Conservation (phyloP, 768 basidiomycete genomes). For the Lyophyllum decastes region DNA sequence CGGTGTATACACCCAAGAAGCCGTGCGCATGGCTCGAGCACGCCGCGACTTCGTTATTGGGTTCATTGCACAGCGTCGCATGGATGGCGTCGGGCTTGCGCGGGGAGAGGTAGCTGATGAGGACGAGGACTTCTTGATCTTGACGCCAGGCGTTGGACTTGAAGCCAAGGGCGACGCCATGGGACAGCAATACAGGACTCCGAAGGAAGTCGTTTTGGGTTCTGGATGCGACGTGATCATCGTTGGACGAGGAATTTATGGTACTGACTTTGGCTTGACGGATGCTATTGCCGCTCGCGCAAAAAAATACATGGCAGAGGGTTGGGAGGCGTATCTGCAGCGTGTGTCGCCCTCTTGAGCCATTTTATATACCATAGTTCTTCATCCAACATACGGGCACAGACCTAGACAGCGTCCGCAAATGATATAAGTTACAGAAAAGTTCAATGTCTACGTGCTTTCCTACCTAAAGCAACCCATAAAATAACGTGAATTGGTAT, state of each 20-base stretch:
- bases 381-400: not conserved
- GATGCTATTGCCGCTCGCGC: slow-evolving; percentile 62
- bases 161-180: slow-evolving; percentile 77
- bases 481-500: slow-evolving; percentile 1
- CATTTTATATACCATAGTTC: not conserved
- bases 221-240: slow-evolving; percentile 95
- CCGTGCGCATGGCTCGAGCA: slow-evolving; percentile 85
- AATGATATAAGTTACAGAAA: not conserved
- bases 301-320: slow-evolving; percentile 80
- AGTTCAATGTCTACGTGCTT: not conserved
- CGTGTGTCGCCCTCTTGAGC: slow-evolving; percentile 33
- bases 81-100: slow-evolving; percentile 64
- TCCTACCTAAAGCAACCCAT: not conserved
- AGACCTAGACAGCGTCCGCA: not conserved
- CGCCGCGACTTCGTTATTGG: slow-evolving; percentile 91
- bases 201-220: slow-evolving; percentile 76
- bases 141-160: slow-evolving; percentile 92
- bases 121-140: slow-evolving; percentile 80
- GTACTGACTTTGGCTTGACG: slow-evolving; percentile 48
- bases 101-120: slow-evolving; percentile 32
- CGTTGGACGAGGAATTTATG: slow-evolving; percentile 94
- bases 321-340: slow-evolving; percentile 89
- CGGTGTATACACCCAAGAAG: slow-evolving; percentile 80
- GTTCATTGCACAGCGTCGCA: slow-evolving; percentile 88
- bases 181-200: slow-evolving; percentile 96